Conservation (phyloP, 75 land plant species). For the Pinus taeda region DNA sequence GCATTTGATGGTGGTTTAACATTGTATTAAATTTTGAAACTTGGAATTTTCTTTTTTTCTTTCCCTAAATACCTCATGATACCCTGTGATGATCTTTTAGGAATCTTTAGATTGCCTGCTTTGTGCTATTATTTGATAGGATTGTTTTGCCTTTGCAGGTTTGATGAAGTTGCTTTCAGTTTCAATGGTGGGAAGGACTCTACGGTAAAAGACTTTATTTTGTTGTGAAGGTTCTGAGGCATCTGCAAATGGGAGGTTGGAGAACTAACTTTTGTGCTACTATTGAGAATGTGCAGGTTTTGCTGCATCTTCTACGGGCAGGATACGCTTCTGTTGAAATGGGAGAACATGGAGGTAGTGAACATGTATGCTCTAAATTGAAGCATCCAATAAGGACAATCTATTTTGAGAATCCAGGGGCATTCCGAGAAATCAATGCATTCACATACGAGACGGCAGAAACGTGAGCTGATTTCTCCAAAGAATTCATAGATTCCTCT, state of each 20-base stretch:
- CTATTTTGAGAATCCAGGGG: conserved; percentile 85
- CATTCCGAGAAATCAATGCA: conserved; percentile 86
- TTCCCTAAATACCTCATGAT: too few relatives aligned
- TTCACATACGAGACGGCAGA: conserved; percentile 87
- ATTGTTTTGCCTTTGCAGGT: conserved; percentile 31
- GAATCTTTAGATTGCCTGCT: too few relatives aligned
- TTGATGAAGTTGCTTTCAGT: conserved; percentile 91
- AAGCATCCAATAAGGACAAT: conserved; percentile 73
- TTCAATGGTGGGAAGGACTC: conserved; percentile 99
- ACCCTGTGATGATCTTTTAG: too few relatives aligned
- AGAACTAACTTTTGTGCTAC: not conserved
- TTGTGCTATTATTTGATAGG: not conserved
- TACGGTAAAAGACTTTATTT: conserved; percentile 50
- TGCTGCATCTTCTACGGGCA: conserved; percentile 90
- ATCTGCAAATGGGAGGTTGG: not conserved
- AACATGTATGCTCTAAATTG: conserved; percentile 4
- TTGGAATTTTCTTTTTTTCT: too few relatives aligned
- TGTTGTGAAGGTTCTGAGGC: not conserved
- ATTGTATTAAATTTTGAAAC: too few relatives aligned
- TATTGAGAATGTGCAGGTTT: conserved; percentile 43
- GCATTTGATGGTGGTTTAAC: too few relatives aligned
- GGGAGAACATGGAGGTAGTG: conserved; percentile 14
- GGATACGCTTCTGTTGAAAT: conserved; percentile 65
- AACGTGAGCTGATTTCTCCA: conserved; percentile 36
- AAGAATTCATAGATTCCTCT: conserved; percentile 6